phyloP scores from a whole-genome alignment of 2,329 filamentous ascomycete species.

The Coleophoma eucalyptorum region DNA sequence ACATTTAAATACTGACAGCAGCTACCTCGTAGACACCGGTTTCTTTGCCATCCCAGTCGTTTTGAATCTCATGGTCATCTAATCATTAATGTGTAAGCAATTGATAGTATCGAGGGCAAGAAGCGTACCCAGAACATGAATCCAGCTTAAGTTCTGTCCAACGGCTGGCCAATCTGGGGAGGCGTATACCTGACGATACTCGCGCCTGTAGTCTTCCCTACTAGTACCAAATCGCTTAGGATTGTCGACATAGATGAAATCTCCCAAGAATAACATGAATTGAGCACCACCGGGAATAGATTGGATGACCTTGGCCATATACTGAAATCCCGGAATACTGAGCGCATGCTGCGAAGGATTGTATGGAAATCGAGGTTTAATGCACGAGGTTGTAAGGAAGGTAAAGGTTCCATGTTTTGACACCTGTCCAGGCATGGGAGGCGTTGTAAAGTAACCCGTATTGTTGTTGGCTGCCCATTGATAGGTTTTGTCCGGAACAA shows the following conservation, averaged over 20 bases:
- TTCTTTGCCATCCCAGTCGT: slow-evolving; percentile 84
- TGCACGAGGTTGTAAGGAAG: slow-evolving; percentile 89
- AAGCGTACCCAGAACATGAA: slow-evolving; percentile 66
- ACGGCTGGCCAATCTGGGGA: slow-evolving; percentile 85
- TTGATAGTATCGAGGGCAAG: not conserved
- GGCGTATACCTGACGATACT: slow-evolving; percentile 94
- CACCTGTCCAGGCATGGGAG: slow-evolving; percentile 65
- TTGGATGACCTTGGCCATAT: slow-evolving; percentile 71
- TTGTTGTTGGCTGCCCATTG: slow-evolving; percentile 85
- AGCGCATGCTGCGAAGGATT: not conserved
- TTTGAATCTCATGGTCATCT: slow-evolving; percentile 94
- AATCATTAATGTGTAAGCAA: not conserved
- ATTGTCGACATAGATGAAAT: slow-evolving; percentile 90
- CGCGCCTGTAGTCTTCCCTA: slow-evolving; percentile 75
- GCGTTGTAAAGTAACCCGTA: slow-evolving; percentile 74
- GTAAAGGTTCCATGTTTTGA: slow-evolving; percentile 71
- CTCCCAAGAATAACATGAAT: slow-evolving; percentile 78
- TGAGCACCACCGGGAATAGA: slow-evolving; percentile 61
- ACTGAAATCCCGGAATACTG: slow-evolving; percentile 69
- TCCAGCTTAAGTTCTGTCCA: slow-evolving; percentile 84
- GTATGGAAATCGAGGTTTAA: slow-evolving; percentile 38
- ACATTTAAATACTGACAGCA: slow-evolving; percentile 45
- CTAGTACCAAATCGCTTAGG: slow-evolving; percentile 72
- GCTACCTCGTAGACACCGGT: slow-evolving; percentile 78
- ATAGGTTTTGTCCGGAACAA: slow-evolving; percentile 70